Base-by-base conservation (phyloP, 1,139 yeast genomes). In the Yamadazyma spencermartinsiae region DNA sequence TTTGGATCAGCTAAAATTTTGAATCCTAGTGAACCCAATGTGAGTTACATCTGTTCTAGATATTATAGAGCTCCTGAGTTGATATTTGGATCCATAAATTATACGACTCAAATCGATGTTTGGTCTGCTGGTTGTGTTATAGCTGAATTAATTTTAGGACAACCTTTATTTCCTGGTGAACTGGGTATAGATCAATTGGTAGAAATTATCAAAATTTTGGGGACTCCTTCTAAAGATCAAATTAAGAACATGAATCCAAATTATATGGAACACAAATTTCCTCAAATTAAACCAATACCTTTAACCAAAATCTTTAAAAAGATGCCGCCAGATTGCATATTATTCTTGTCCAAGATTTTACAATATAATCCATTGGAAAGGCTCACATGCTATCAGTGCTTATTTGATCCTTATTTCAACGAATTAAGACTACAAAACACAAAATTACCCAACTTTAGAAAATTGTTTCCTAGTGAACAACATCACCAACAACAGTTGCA, bases 111-210 rank as follows among this genome's bases (percentile, higher is more conserved):
- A 63, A 92, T 92, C 51, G 98, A 92, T 61, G 82, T 92, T 40
- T 92, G 98, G 98, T 87, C 96, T 14, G 90, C 96, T 10, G 97
- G 96, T 15, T 92, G 98, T 68, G 98, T 92, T 27, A 89, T 92
- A 88, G 98, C 98, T 4, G 98, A 92, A 65, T 71, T 92, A 55
- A 80, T 90, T 51, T 75, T 92, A 41, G 98, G 98, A 8, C 97
- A 89, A 60, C 98, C 98, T 4, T 72, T 92, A 48, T 92, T 92
- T 67, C 98, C 98, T 8, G 98, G 98, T 37, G 98, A 92, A 61
- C 83, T 92, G 42, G 98, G 98, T 35, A 90, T 92, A 46, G 98
- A 92, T 63, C 98, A 92, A 63, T 76, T 92, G 56, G 98, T 92
- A 18, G 98, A 92, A 63, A 92, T 92, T 54, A 92, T 92, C 61